phyloP scores from a whole-genome alignment of 1,284 basidiomycete genomes.

The Lentinus polychrous region DNA sequence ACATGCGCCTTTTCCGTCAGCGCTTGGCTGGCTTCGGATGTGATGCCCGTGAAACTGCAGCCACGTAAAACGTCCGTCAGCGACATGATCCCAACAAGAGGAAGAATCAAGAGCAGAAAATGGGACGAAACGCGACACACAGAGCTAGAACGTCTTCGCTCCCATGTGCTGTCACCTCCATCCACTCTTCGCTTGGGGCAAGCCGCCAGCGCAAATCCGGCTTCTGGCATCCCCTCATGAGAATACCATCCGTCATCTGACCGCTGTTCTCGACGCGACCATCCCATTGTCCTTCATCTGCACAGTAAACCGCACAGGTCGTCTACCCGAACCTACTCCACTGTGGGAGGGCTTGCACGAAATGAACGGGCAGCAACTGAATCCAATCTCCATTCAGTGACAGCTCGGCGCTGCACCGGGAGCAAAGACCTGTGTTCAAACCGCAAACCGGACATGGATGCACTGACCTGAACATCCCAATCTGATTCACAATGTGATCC shows the following conservation, averaged over 20 bases:
- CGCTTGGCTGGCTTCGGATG: conserved; percentile 58
- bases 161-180: not conserved
- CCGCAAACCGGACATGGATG: too few species aligned
- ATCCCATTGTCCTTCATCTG: too few species aligned
- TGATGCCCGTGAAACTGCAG: conserved; percentile 75
- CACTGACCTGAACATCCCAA: conserved; percentile 86
- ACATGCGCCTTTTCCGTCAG: conserved; percentile 78
- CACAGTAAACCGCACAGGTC: too few species aligned
- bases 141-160: not conserved
- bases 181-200: too few species aligned
- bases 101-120: not conserved
- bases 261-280: not conserved
- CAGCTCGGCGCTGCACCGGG: not conserved
- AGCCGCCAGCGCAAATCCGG: too few species aligned
- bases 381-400: not conserved
- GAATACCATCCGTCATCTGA: not conserved
- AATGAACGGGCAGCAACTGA: too few species aligned
- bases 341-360: too few species aligned
- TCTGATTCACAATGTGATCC: conserved; percentile 87
- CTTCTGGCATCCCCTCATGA: conserved; percentile 3
- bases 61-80: conserved; percentile 14
- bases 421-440: not conserved
- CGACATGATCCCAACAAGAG: conserved; percentile 1
- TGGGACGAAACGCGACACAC: too few species aligned
- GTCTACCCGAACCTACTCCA: too few species aligned